A percentile compares a stretch with the other conserved stretches of the same genome.
Conservation (phyloP, 2,329 filamentous ascomycete species). For the Monilinia polystroma region DNA sequence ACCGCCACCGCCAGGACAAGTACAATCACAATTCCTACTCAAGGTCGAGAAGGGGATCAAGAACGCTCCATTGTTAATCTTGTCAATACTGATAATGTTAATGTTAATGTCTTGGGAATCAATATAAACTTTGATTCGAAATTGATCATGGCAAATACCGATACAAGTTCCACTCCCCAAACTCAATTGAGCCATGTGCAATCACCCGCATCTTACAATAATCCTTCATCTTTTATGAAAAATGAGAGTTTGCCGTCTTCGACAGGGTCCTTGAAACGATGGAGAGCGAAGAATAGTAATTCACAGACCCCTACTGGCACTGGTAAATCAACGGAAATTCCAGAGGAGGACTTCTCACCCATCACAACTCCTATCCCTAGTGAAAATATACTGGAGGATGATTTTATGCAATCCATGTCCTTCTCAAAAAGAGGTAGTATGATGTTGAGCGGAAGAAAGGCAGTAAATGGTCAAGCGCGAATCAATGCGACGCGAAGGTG, state of each 20-base stretch:
- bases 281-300: slow-evolving; percentile 29
- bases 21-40: too few relatives aligned
- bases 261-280: slow-evolving; percentile 23
- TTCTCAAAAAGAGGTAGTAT: slow-evolving; percentile 65
- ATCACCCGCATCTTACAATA: slow-evolving; percentile 16
- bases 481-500: slow-evolving; percentile 33
- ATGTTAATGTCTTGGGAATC: slow-evolving; percentile 28
- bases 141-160: slow-evolving; percentile 1
- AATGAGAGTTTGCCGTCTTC: slow-evolving; percentile 24
- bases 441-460: slow-evolving; percentile 54
- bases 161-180: background rate
- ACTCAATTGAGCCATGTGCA: slow-evolving; percentile 18
- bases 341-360: slow-evolving; percentile 47
- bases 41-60: slow-evolving; percentile 33
- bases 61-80: slow-evolving; percentile 42
- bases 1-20: too few relatives aligned
- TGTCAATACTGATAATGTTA: slow-evolving; percentile 20
- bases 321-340: slow-evolving; percentile 29
- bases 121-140: slow-evolving; percentile 34
- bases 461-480: slow-evolving; percentile 33
- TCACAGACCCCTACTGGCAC: slow-evolving; percentile 23
- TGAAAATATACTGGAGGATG: slow-evolving; percentile 57
- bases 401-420: slow-evolving; percentile 54
- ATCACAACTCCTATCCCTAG: slow-evolving; percentile 58
- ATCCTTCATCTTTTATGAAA: slow-evolving; percentile 25